A percentile compares a stretch with the other conserved stretches of the same genome.
These are phyloP conservation scores for Dothistroma septosporum DNA, from an alignment of 2,329 filamentous ascomycete species.

Conservation along the genomic window DNA sequence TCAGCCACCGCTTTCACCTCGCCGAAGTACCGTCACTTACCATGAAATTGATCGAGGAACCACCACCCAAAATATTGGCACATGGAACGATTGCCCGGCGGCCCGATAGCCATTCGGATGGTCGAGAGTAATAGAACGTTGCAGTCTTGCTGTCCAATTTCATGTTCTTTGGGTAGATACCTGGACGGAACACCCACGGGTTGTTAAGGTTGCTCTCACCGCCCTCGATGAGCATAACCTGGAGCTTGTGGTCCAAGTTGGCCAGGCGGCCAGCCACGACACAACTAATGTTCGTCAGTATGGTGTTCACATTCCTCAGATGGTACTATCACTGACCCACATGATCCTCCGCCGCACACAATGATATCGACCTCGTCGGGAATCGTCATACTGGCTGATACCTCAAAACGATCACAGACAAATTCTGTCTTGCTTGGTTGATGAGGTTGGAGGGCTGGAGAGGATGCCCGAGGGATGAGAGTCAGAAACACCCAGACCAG, in stretches of 20 bases:
- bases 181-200: constrained; percentile 70
- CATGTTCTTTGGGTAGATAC: constrained; percentile 74
- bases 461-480: not conserved
- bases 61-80: constrained; percentile 62
- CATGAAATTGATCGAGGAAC: constrained; percentile 73
- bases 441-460: not conserved
- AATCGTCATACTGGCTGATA: constrained; percentile 50
- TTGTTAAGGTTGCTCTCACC: constrained; percentile 74
- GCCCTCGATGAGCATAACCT: constrained; percentile 65
- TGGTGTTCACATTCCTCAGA: not conserved
- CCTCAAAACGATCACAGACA: constrained; percentile 8
- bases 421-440: not conserved
- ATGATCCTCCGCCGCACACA: constrained; percentile 70
- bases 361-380: constrained; percentile 80
- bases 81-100: constrained; percentile 70
- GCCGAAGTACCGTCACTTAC: constrained; percentile 35
- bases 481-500: constrained; percentile 2
- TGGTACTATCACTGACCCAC: constrained; percentile 46
- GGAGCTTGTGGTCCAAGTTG: constrained; percentile 70
- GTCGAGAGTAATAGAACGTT: constrained; percentile 73
- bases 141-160: constrained; percentile 76
- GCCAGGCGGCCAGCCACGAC: constrained; percentile 57
- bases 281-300: constrained; percentile 38
- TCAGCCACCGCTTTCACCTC: constrained; percentile 4
- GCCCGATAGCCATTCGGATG: constrained; percentile 67